Evolutionary conservation across 345 rosid genomes (phyloP), one percentile per base, ranked within the genome.

Genomic region (Moricandia moricandioides): DNA sequence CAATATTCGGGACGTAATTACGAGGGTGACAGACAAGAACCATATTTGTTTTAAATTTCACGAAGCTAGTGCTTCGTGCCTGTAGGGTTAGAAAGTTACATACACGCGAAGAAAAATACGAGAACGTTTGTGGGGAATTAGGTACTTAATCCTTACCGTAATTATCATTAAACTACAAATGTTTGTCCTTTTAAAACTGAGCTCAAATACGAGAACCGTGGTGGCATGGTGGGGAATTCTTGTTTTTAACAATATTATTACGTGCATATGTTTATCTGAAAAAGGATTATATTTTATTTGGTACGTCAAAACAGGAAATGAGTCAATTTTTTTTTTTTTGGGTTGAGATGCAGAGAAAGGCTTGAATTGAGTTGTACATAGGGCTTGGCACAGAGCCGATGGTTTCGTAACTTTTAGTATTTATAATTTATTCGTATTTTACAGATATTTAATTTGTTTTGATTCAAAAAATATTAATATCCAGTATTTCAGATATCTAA

Each of bases 61-160:
- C 13, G 59, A 60, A 64, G 63, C 72, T 78, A 66, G 72, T 65
- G 72, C 65, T 78, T 59, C n/a, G 77, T 78, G 72, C 72, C 29
- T 71, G 77, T 77, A 71, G 56, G 68, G 75, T 65, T 57, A 51
- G 24, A 30, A 30, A 59, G 63, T 30, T 59, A 59, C 63, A 59
- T 30, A n/a, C 63, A 59, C 24, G 21, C 39, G 24, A n/a, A 30
- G 39, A 30, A 29, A 21, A 54, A 54, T 4, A 54, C 59, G 59
- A 21, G 59, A 21, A 54, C 30, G 30, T 29, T 54, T 13, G 59
- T 54, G 29, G 13, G 12, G 24, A 21, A 21, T 21, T 21, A 21
- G 24, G 24, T 21, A 1, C 24, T 21, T 21, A 21, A 21, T 21
- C 24, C 24, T 21, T 21, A 21, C 24, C 2, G 24, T 21, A 21